These are phyloP conservation scores for Serendipita sp. DNA, from an alignment of 768 basidiomycete genomes.

Conservation along the genomic window DNA sequence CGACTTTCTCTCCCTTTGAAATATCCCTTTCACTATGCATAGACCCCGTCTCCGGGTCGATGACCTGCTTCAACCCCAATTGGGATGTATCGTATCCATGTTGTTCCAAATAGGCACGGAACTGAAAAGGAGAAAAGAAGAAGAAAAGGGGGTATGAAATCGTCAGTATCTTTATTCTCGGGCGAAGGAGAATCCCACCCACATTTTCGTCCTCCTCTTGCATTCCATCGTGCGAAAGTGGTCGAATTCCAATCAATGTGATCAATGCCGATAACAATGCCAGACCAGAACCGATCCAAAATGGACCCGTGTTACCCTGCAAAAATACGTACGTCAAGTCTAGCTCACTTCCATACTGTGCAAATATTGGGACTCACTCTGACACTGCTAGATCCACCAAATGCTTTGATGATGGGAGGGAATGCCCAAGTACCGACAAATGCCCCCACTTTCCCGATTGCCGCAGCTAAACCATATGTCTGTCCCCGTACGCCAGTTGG, in stretches of 20 bases:
- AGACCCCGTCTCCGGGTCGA: background rate
- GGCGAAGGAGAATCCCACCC: slow-evolving; percentile 14
- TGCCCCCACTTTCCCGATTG: slow-evolving; percentile 64
- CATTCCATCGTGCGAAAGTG: slow-evolving; percentile 67
- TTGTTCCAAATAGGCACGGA: slow-evolving; percentile 65
- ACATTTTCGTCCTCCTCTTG: slow-evolving; percentile 51
- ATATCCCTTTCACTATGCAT: background rate
- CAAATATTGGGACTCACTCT: background rate
- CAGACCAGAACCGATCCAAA: slow-evolving; percentile 77
- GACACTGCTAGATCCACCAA: background rate
- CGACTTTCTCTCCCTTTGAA: background rate
- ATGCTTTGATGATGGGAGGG: slow-evolving; percentile 9
- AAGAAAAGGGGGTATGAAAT: background rate
- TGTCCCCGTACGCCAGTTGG: slow-evolving; percentile 79
- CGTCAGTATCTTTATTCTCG: background rate
- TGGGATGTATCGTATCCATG: slow-evolving; percentile 62
- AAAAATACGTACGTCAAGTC: slow-evolving; percentile 14
- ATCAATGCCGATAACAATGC: slow-evolving; percentile 63
- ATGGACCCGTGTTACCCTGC: slow-evolving; percentile 65
- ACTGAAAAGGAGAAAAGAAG: slow-evolving; percentile 23
- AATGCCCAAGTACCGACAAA: slow-evolving; percentile 59
- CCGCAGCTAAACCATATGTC: slow-evolving; percentile 74
- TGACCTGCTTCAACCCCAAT: slow-evolving; percentile 36
- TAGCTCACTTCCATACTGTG: slow-evolving; percentile 46
- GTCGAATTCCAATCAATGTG: slow-evolving; percentile 55